phyloP scores from a whole-genome alignment of 768 basidiomycete genomes.

The Tremella yokohamensis region DNA sequence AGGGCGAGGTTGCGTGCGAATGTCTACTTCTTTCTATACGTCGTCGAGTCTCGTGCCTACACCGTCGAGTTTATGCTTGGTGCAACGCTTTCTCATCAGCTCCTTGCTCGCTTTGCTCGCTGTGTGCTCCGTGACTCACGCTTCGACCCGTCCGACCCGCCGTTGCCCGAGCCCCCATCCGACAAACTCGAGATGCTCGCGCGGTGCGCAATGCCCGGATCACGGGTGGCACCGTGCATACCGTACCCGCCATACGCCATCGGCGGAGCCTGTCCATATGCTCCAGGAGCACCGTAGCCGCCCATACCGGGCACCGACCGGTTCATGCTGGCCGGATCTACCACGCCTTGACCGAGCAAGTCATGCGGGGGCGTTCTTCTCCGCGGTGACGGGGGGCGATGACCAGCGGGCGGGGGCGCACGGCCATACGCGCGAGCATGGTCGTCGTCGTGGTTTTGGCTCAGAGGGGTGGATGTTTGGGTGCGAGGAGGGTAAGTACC shows the following conservation, averaged over 20 bases:
- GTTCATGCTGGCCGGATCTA: slow-evolving; percentile 37
- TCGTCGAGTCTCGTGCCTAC: too few relatives aligned
- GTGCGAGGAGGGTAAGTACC: slow-evolving; percentile 37
- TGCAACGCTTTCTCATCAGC: too few relatives aligned
- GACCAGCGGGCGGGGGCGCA: neutral
- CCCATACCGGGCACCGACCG: slow-evolving; percentile 11
- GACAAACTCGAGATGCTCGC: slow-evolving; percentile 37
- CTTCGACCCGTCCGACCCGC: slow-evolving; percentile 28
- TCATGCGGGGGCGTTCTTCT: slow-evolving; percentile 31
- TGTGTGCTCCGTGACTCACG: neutral
- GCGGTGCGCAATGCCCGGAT: slow-evolving; percentile 20
- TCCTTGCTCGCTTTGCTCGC: neutral
- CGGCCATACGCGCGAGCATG: slow-evolving; percentile 7
- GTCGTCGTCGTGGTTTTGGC: slow-evolving; percentile 34
- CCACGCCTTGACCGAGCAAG: slow-evolving; percentile 36
- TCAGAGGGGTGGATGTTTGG: slow-evolving; percentile 39
- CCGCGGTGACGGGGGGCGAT: slow-evolving; percentile 8
- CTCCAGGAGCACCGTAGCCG: slow-evolving; percentile 4
- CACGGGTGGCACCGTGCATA: neutral
- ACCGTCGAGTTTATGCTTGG: too few relatives aligned
- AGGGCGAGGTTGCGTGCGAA: too few relatives aligned
- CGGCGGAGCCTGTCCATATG: neutral
- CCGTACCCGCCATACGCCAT: slow-evolving; percentile 4
- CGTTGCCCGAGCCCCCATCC: slow-evolving; percentile 31
- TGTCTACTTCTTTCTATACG: too few relatives aligned